A percentile compares a stretch with the other conserved stretches of the same genome.
Evolutionary conservation across 2,329 filamentous ascomycete genomes (phyloP).

Genomic region (Ampelomyces quisqualis): DNA sequence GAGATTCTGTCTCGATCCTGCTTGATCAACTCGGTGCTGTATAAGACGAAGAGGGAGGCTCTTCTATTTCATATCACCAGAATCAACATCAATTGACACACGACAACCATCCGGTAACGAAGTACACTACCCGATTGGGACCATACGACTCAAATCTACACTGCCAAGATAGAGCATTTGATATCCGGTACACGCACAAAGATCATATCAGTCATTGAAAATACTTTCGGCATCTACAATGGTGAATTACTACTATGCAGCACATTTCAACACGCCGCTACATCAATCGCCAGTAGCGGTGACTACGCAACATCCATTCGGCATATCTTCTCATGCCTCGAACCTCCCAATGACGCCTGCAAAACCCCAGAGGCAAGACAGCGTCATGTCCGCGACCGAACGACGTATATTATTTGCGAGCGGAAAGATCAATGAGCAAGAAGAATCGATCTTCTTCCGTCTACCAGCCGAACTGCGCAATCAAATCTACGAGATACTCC

Average conservation of each 20-base stretch:
- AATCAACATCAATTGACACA: slow-evolving; percentile 5
- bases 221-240: slow-evolving; percentile 1
- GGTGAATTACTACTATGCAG: slow-evolving; percentile 23
- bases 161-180: not conserved
- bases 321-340: slow-evolving; percentile 7
- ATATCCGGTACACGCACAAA: too few species aligned
- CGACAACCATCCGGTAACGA: slow-evolving; percentile 8
- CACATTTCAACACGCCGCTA: slow-evolving; percentile 19
- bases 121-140: slow-evolving; percentile 17
- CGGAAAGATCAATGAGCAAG: slow-evolving; percentile 10
- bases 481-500: slow-evolving; percentile 54
- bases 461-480: slow-evolving; percentile 63
- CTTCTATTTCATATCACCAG: not conserved
- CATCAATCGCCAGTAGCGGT: slow-evolving; percentile 6
- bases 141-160: not conserved
- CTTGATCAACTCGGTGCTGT: not conserved
- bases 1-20: not conserved
- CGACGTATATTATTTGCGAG: slow-evolving; percentile 4
- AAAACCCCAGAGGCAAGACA: slow-evolving; percentile 7
- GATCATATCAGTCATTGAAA: not conserved
- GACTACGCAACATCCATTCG: slow-evolving; percentile 11
- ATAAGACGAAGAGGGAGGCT: slow-evolving; percentile 2
- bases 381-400: slow-evolving; percentile 5
- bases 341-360: slow-evolving; percentile 7
- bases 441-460: slow-evolving; percentile 37